Percentiles rank a stretch among this genome's conserved stretches.
Conservation (phyloP, 1,139 yeast genomes). For the Diutina ranongensis region DNA sequence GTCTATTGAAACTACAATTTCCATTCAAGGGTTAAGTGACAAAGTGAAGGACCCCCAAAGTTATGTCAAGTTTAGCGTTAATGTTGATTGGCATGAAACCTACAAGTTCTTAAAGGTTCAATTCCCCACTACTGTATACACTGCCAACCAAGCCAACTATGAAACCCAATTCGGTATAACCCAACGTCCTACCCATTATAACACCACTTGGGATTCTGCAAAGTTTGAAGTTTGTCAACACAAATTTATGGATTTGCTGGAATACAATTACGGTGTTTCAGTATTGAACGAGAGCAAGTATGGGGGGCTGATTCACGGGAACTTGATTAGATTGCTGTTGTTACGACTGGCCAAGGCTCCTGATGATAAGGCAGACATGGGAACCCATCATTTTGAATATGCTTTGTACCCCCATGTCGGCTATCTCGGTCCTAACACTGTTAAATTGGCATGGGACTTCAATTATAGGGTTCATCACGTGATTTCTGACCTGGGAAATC, state of each 20-base stretch:
- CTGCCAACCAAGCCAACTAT: conserved; percentile 62
- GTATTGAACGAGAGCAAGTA: conserved; percentile 77
- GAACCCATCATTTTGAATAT: conserved; percentile 69
- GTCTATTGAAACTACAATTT: conserved; percentile 55
- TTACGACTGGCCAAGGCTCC: conserved; percentile 85
- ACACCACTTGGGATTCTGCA: conserved; percentile 93
- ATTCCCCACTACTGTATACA: conserved; percentile 76
- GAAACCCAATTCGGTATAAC: conserved; percentile 93
- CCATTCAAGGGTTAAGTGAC: conserved; percentile 44
- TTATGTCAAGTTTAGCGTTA: conserved; percentile 42
- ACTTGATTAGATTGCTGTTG: conserved; percentile 70
- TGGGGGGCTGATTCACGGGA: conserved; percentile 88
- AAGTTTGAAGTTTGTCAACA: conserved; percentile 94
- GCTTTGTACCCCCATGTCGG: conserved; percentile 80
- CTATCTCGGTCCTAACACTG: conserved; percentile 48
- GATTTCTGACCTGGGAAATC: background rate
- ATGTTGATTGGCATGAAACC: conserved; percentile 79
- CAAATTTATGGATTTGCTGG: conserved; percentile 86
- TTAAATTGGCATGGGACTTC: conserved; percentile 68
- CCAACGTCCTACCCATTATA: conserved; percentile 84
- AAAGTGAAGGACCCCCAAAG: conserved; percentile 19
- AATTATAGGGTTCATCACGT: conserved; percentile 32
- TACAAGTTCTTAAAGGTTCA: conserved; percentile 88
- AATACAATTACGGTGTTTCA: conserved; percentile 78
- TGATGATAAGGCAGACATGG: conserved; percentile 91